Conservation (phyloP, 192 early-diverging fungal genomes). For the Funneliformis geosporum region DNA sequence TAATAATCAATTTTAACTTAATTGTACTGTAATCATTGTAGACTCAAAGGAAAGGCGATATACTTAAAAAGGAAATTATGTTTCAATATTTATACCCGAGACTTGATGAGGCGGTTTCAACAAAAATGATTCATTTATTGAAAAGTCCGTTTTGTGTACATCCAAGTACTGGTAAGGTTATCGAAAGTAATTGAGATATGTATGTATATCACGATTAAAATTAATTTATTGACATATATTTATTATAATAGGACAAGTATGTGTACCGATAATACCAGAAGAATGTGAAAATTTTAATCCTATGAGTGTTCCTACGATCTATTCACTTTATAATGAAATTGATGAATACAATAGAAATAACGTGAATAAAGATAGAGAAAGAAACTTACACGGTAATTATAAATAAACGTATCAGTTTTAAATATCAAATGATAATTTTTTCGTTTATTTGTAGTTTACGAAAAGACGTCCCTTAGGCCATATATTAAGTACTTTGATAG, state of each 20-base stretch:
- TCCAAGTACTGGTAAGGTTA: conserved; percentile 83
- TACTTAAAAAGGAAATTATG: conserved; percentile 70
- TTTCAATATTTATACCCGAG: conserved; percentile 93
- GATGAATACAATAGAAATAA: conserved; percentile 44
- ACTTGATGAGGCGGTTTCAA: conserved; percentile 90
- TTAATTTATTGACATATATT: background rate
- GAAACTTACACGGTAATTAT: conserved; percentile 40
- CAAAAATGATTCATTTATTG: conserved; percentile 89
- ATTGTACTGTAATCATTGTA: background rate
- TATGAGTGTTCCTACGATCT: conserved; percentile 70
- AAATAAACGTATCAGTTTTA: background rate
- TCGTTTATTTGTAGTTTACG: conserved; percentile 41
- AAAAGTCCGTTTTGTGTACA: conserved; percentile 98
- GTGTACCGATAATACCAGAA: conserved; percentile 85
- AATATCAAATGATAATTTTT: background rate
- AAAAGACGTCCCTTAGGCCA: conserved; percentile 58
- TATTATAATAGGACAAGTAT: conserved; percentile 70
- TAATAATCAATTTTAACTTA: background rate
- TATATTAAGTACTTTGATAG: conserved; percentile 68
- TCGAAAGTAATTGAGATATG: background rate
- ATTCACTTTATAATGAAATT: conserved; percentile 66
- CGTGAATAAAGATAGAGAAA: conserved; percentile 20
- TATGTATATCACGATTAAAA: background rate
- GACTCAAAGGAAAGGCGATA: conserved; percentile 41
- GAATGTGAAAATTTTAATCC: conserved; percentile 86